Base-by-base conservation (phyloP, 2,329 filamentous ascomycete genomes). In the Tothia fuscella region DNA sequence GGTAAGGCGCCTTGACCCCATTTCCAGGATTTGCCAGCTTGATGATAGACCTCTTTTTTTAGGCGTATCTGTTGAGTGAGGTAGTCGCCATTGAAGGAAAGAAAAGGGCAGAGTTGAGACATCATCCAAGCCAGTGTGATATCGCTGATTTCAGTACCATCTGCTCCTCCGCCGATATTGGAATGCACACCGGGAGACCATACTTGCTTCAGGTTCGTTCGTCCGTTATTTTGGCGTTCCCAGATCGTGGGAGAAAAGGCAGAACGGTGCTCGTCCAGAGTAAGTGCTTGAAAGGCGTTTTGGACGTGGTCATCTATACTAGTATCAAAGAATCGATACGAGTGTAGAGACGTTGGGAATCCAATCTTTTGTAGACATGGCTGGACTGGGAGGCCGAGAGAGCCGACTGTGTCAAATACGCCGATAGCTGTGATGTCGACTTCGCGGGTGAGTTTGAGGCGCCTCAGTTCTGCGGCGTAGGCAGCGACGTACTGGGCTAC, bases 231-330 rank as follows among this genome's bases (percentile, higher is more conserved):
- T 6, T 14, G 25, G 31, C 35, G 29, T 20, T 73, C 68, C 72
- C 70, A 76, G 2, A 76, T 55, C 2, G 72, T 69, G 10, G 72
- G 71, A n/a, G 56, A 59, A 45, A 76, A 78, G 0, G 71, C 65
- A 1, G 65, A 55, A 6, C 73, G 66, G 16, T 64, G 67, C 54
- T 78, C 74, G 44, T 77, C 73, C 2, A 78, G 55, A 1, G 72
- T 73, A 7, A 78, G 60, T 0, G 72, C 73, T 17, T 78, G 74
- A 49, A 77, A 77, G 0, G 71, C 73, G 51, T 76, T 64, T 49
- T 74, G 66, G 25, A 78, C 66, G 10, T 57, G 56, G 35, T 52
- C 49, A 6, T 59, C 61, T 41, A 70, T 56, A 38, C 61, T 57
- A 3, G 66, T 69, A 50, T 67, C 62, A 42, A 60, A 62, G 46